phyloP scores from a whole-genome alignment of 202 grass and related monocot species.

The Digitaria exilis region DNA sequence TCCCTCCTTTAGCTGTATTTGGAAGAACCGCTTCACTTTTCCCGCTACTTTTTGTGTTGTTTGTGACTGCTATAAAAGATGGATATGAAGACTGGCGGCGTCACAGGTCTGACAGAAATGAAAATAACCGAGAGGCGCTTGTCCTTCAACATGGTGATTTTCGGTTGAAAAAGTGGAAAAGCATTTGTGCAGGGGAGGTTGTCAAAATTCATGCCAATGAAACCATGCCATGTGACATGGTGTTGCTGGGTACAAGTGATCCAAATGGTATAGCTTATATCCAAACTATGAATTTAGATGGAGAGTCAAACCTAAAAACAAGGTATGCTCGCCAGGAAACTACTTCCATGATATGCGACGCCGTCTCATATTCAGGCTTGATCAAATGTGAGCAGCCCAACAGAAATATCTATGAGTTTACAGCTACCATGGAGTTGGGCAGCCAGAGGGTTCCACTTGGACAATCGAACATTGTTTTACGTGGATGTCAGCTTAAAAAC shows the following conservation, averaged over 20 bases:
- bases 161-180: constrained; percentile 92
- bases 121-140: constrained; percentile 92
- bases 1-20: constrained; percentile 98
- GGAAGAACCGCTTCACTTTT: constrained; percentile 97
- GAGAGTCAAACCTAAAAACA: constrained; percentile 98
- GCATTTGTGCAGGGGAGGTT: constrained; percentile 85
- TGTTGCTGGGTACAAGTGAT: constrained; percentile 88
- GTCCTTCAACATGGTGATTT: constrained; percentile 87
- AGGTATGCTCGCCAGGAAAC: constrained; percentile 98
- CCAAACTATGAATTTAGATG: constrained; percentile 99
- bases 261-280: constrained; percentile 99
- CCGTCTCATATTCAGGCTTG: constrained; percentile 60
- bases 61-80: constrained; percentile 99
- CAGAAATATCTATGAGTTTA: constrained; percentile 99
- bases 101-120: constrained; percentile 95
- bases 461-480: constrained; percentile 94
- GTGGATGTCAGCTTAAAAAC: constrained; percentile 98
- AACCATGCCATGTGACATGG: constrained; percentile 97
- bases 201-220: constrained; percentile 92
- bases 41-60: constrained; percentile 90
- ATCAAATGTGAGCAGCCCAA: constrained; percentile 97
- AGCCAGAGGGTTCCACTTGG: constrained; percentile 82
- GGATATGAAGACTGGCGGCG: constrained; percentile 98
- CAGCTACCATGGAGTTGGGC: constrained; percentile 91
- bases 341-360: constrained; percentile 57